Evolutionary conservation across 2,329 filamentous ascomycete genomes (phyloP).

Genomic region (Daldinia sp.): DNA sequence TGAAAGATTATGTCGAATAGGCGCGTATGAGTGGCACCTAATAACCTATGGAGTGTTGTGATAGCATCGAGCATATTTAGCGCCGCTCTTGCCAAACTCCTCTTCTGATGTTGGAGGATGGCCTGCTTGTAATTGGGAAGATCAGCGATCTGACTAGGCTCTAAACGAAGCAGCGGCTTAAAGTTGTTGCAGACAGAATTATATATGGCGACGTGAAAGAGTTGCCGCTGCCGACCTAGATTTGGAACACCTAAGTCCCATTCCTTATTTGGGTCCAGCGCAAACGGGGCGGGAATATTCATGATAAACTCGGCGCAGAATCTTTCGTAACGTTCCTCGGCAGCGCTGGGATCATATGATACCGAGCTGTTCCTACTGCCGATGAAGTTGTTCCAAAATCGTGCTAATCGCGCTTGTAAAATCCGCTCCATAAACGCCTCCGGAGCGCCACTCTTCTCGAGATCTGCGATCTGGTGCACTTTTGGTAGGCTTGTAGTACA

Average conservation of each 20-base stretch:
- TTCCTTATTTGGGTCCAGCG: constrained; percentile 8
- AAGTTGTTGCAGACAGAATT: constrained; percentile 17
- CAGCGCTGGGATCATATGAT: constrained; percentile 10
- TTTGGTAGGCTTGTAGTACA: constrained; percentile 12
- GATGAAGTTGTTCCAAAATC: constrained; percentile 8
- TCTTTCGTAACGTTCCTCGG: constrained; percentile 10
- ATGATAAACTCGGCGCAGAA: constrained; percentile 11
- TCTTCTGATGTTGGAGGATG: constrained; percentile 14
- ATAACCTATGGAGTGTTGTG: constrained; percentile 6
- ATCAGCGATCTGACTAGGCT: constrained; percentile 3
- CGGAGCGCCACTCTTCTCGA: constrained; percentile 13
- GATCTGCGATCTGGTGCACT: constrained; percentile 11
- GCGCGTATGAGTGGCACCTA: constrained; percentile 8
- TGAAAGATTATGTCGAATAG: constrained; percentile 12
- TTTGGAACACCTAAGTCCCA: constrained; percentile 8
- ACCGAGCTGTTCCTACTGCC: background rate
- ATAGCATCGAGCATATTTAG: constrained; percentile 11
- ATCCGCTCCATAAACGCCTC: constrained; percentile 13
- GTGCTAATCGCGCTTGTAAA: constrained; percentile 10
- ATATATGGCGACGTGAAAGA: constrained; percentile 11
- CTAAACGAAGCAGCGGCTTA: constrained; percentile 6
- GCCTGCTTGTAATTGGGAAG: constrained; percentile 15
- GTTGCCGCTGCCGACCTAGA: constrained; percentile 9
- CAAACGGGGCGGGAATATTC: constrained; percentile 10
- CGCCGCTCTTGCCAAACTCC: constrained; percentile 3